phyloP scores from a whole-genome alignment of 2,329 filamentous ascomycete species.

The Westerdykella aurantiaca region DNA sequence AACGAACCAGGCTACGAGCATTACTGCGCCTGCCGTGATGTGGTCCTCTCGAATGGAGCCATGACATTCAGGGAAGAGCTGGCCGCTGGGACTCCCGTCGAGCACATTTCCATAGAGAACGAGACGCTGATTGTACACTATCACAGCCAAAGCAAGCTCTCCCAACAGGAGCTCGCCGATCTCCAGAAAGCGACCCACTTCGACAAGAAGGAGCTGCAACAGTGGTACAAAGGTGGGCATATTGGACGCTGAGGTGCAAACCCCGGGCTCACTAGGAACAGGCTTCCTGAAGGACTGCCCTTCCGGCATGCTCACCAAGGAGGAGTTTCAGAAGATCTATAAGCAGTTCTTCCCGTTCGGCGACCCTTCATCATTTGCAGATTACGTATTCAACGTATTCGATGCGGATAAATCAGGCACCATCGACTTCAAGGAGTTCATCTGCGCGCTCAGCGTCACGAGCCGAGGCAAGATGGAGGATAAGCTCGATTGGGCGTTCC shows the following conservation, averaged over 20 bases:
- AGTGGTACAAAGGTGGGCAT: slow-evolving; percentile 95
- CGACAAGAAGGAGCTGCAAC: slow-evolving; percentile 98
- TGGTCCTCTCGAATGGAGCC: slow-evolving; percentile 24
- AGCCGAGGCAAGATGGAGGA: slow-evolving; percentile 98
- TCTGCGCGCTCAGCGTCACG: slow-evolving; percentile 94
- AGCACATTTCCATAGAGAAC: slow-evolving; percentile 19
- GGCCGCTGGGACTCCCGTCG: slow-evolving; percentile 15
- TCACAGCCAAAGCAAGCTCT: slow-evolving; percentile 92
- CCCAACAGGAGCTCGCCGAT: slow-evolving; percentile 89
- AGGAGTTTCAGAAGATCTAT: slow-evolving; percentile 99
- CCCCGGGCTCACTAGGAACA: slow-evolving; percentile 38
- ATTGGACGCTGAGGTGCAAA: not conserved
- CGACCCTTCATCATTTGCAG: slow-evolving; percentile 93
- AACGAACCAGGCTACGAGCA: slow-evolving; percentile 20
- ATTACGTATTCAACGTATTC: slow-evolving; percentile 99
- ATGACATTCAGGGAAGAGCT: slow-evolving; percentile 21
- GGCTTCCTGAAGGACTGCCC: slow-evolving; percentile 98
- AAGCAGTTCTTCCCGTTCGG: slow-evolving; percentile 99
- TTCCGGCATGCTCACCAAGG: slow-evolving; percentile 91
- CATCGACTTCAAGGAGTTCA: slow-evolving; percentile 99
- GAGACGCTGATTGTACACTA: slow-evolving; percentile 30
- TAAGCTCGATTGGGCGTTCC: slow-evolving; percentile 98
- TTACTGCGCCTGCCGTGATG: slow-evolving; percentile 19
- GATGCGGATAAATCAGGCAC: slow-evolving; percentile 95
- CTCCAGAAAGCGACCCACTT: slow-evolving; percentile 97